Evolutionary conservation across 2,329 filamentous ascomycete species (phyloP), one percentile per base, ranked within the genome.

Genomic region (Fusarium sublunatum): DNA sequence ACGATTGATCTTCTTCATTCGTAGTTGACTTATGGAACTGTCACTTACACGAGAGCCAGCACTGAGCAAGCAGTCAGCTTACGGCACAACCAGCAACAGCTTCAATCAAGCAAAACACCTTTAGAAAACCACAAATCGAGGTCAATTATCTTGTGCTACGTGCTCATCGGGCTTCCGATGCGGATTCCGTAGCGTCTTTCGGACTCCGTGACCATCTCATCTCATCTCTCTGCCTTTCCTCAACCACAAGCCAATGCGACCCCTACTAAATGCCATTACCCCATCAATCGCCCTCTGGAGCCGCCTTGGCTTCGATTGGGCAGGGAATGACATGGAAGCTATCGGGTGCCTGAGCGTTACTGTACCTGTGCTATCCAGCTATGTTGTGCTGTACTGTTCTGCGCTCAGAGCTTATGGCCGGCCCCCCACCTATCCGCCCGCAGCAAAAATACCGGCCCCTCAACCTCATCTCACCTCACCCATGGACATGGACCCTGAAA

Each of bases 401-500:
- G 34, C 8, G 34, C 34, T 19, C 35, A 29, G 39, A 32, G 28
- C 19, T 43, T 50, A 24, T 28, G 31, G 41, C 35, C 48, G 19
- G 19, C 48, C 61, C 54, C 51, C 58, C 59, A 63, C 62, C 45
- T 49, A 45, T 49, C 49, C 52, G 50, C 58, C 39, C 46, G 31
- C 46, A 43, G 36, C 35, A 39, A 43, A 55, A 48, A 42, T 28
- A 46, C 38, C 61, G 61, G 61, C 61, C 61, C 61, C 61, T 64
- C 61, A 64, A 65, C 60, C 54, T 42, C 24, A 22, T 40, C 32
- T 59, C 53, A 53, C 34, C 42, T 58, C 53, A 51, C 19, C 36
- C 47, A n/a, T n/a, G n/a, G n/a, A n/a, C 45, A 53, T 54, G 55
- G 61, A 64, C 61, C 60, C 60, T 61, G 61, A 58, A 61, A 44